Base-by-base conservation (phyloP, 805 yeast species). In the Cyberlindnera euphorbiiphila region DNA sequence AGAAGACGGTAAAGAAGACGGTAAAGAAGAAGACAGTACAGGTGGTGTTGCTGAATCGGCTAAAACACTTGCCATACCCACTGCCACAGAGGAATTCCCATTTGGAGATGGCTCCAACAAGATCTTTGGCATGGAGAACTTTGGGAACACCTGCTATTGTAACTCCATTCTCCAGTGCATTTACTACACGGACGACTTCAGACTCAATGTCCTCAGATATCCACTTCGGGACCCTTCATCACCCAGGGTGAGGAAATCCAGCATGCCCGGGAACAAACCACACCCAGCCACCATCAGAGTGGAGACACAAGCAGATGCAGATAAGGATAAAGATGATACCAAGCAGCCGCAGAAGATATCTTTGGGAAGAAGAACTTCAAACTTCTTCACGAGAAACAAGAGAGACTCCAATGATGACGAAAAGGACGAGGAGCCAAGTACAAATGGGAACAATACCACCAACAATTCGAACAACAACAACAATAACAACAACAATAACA, bases 121-220 rank as follows among this genome's bases (percentile, higher is more conserved):
- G 57, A 71, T 84, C 16, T 84, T 75, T 57, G 94, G 94, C 1
- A 76, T 82, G 73, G 93, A 85, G 56, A 85, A 85, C 55, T 84
- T 83, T 52, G 95, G 95, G 3, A 82, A 88, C 57, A 88, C 97
- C 0, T 93, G 98, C 64, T 91, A 91, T 64, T 85, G 95, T 61
- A 93, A 93, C 52, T 86, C 96, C 9, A 85, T 93, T 21, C 64
- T 93, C 17, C 98, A 93, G 59, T 86, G 95, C 48, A 70, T 91
- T 9, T 91, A 76, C 65, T 81, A 84, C 62, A 72, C 91, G 4
- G 70, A 73, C 18, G 72, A 71, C 20, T 87, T 93, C 53, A 72
- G 97, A 31, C 60, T 66, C 13, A 69, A 68, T 36, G 56, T 84
- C 2, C 57, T 78, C 33, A 61, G 65, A 36, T 69, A 68, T 43